Base-by-base conservation (phyloP, 2,329 filamentous ascomycete genomes). In the Microdochium trichocladiopsis region DNA sequence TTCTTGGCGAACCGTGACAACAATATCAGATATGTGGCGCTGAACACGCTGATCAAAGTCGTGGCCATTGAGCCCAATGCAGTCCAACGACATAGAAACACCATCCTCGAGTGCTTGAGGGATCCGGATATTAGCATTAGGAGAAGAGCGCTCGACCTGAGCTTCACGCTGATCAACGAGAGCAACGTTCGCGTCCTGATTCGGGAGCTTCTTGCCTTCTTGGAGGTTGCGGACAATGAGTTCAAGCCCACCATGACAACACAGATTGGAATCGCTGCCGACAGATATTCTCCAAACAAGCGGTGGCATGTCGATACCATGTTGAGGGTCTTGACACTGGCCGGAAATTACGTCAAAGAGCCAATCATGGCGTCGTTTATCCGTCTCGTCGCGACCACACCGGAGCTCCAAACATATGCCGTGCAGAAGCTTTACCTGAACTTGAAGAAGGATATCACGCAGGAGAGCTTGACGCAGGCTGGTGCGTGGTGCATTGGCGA, bases 181-280 rank as follows among this genome's bases (percentile, higher is more conserved):
- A 84, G 86, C 69, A 99, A 99, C 62, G 91, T 99, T 33, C 86
- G 94, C 37, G 89, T 97, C 4, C 79, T 99, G 37, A 94, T 99
- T 55, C 79, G 95, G 57, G 95, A 99, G 67, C 77, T 99, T 41
- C 78, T 99, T 45, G 91, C 94, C 6, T 99, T 99, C 78, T 72
- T 99, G 53, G 94, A 99, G 69, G 91, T 96, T 50, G 93, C 95
- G 51, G 94, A 99, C 64, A 96, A 95, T 58, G 94, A 99, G 69
- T 99, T 99, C 75, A 99, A 99, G 73, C 90, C 94, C 6, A 90
- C 90, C 51, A 96, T 99, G 92, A 99, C 94, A 2, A 94, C 87
- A 51, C 94, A 99, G 66, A 99, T 99, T 67, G 94, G 94, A 23
- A 90, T 99, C 61, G 94, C 95, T 11, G 94, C 95, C 6, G 94